These are phyloP conservation scores for Medicago lupulina DNA, from an alignment of 306 rosid species.

Conservation along the genomic window DNA sequence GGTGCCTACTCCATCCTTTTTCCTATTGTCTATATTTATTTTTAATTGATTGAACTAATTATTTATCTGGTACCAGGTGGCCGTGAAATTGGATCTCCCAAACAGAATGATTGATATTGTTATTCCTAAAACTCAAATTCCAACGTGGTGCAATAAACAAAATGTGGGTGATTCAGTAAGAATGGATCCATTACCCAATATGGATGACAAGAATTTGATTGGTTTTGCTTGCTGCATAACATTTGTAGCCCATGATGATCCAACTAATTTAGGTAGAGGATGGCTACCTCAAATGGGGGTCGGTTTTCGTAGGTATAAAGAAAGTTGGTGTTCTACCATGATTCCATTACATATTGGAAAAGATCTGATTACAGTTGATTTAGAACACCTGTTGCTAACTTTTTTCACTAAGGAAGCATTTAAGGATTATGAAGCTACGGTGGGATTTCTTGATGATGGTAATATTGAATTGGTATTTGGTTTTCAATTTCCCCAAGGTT, in stretches of 20 bases:
- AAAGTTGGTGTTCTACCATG: background rate
- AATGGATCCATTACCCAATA: too few species aligned
- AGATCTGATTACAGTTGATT: background rate
- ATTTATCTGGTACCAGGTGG: too few species aligned
- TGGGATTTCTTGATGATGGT: background rate
- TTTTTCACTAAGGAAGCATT: background rate
- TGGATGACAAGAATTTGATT: background rate
- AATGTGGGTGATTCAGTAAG: too few species aligned
- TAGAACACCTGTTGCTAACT: background rate
- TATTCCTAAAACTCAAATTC: too few species aligned
- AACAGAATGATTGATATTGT: too few species aligned
- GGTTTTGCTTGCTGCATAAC: background rate
- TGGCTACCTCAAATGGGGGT: background rate
- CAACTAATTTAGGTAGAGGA: background rate
- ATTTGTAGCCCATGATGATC: conserved; percentile 6
- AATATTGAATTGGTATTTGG: background rate
- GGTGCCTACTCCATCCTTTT: too few species aligned
- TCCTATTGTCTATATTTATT: too few species aligned
- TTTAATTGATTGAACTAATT: too few species aligned
- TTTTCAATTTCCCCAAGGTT: background rate
- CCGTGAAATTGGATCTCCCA: too few species aligned
- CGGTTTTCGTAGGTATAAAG: too few species aligned
- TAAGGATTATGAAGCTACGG: too few species aligned
- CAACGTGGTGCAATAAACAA: too few species aligned
- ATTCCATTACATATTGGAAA: background rate